A percentile compares a stretch with the other conserved stretches of the same genome.
Evolutionary conservation across 768 basidiomycete genomes (phyloP).

Genomic region (Mycena amicta): DNA sequence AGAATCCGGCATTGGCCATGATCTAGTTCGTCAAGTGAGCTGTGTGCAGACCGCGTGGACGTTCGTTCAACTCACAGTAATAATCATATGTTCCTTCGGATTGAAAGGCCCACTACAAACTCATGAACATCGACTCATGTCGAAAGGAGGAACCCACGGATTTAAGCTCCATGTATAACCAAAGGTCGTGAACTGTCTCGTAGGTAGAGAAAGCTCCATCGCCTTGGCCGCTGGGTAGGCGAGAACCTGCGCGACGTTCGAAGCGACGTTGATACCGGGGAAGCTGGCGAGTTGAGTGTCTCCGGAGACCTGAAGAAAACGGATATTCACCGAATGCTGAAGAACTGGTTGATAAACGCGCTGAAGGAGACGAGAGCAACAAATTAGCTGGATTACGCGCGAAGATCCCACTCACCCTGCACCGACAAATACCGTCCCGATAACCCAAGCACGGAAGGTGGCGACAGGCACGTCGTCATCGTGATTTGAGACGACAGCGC

Average conservation of each 20-base stretch:
- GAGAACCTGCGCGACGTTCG: slow-evolving; percentile 49
- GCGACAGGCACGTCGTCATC: slow-evolving; percentile 57
- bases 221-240: slow-evolving; percentile 47
- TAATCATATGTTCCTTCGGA: slow-evolving; percentile 66
- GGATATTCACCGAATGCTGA: slow-evolving; percentile 28
- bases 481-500: slow-evolving; percentile 58
- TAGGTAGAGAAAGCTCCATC: slow-evolving; percentile 32
- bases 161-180: slow-evolving; percentile 54
- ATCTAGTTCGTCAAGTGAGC: slow-evolving; percentile 38
- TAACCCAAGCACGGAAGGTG: slow-evolving; percentile 50
- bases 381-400: too few species aligned
- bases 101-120: slow-evolving; percentile 53
- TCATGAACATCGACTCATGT: not conserved
- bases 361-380: slow-evolving; percentile 4
- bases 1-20: slow-evolving; percentile 52
- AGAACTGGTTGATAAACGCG: slow-evolving; percentile 34
- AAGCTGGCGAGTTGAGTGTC: not conserved
- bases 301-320: not conserved
- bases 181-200: slow-evolving; percentile 38
- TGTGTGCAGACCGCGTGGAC: not conserved
- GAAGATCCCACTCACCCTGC: slow-evolving; percentile 2
- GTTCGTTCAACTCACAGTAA: slow-evolving; percentile 31
- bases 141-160: slow-evolving; percentile 30
- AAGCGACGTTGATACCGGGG: slow-evolving; percentile 21
- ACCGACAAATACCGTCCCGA: slow-evolving; percentile 31